A percentile compares a stretch with the other conserved stretches of the same genome.
phyloP scores from a whole-genome alignment of 306 rosid species.

The Glycyrrhiza uralensis region DNA sequence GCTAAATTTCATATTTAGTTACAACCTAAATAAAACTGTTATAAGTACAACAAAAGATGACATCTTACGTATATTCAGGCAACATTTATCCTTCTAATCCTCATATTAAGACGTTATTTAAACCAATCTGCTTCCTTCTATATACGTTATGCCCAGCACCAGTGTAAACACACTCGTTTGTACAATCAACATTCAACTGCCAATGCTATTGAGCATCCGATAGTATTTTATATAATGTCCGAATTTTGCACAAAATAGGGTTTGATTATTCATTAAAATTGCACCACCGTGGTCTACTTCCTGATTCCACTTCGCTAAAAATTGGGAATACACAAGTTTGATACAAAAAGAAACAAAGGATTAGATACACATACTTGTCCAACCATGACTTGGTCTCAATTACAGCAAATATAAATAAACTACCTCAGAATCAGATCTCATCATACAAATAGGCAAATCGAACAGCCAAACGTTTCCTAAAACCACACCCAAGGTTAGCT shows the following conservation, averaged over 20 bases:
- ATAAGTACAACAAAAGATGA: neutral
- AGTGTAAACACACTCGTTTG: neutral
- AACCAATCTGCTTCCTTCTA: neutral
- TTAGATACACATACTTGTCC: slow-evolving; percentile 7
- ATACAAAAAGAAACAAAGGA: neutral
- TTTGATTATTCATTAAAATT: neutral
- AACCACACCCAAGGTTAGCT: slow-evolving; percentile 37
- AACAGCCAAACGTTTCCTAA: slow-evolving; percentile 22
- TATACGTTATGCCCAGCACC: neutral
- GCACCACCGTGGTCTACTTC: neutral
- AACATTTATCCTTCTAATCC: slow-evolving; percentile 13
- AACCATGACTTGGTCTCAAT: neutral
- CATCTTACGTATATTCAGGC: neutral
- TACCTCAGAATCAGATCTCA: slow-evolving; percentile 21
- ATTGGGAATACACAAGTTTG: neutral
- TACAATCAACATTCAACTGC: neutral
- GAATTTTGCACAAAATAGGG: neutral
- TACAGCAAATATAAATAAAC: slow-evolving; percentile 18
- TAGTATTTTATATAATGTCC: neutral
- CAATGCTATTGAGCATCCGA: neutral
- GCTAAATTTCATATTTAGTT: neutral
- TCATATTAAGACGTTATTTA: neutral
- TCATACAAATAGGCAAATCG: slow-evolving; percentile 16
- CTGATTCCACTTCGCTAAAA: neutral
- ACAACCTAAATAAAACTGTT: neutral